These are phyloP conservation scores for Jimgerdemannia lactiflua DNA, from an alignment of 192 early-diverging fungal species.

Conservation along the genomic window DNA sequence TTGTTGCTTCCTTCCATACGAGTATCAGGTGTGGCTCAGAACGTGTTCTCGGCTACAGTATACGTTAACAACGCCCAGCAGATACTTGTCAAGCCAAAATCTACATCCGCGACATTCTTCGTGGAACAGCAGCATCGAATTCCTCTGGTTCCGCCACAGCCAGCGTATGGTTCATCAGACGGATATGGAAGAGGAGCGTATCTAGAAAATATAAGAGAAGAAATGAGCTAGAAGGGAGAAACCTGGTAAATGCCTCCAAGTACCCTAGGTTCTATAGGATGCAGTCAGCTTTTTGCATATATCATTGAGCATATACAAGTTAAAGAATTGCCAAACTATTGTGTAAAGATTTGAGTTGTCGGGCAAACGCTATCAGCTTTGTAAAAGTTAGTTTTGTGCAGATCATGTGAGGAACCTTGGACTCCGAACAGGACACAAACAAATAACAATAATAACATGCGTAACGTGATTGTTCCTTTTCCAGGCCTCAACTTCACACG, in stretches of 20 bases:
- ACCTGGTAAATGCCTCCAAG: too few species aligned
- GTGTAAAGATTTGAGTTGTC: too few species aligned
- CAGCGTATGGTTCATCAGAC: neutral
- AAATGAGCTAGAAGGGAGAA: neutral
- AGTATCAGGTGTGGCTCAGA: constrained; percentile 33
- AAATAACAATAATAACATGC: neutral
- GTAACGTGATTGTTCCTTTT: neutral
- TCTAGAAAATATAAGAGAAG: neutral
- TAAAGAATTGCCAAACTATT: too few species aligned
- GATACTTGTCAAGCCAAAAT: constrained; percentile 51
- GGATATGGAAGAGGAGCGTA: neutral
- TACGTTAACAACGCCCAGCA: constrained; percentile 59
- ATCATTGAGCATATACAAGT: neutral
- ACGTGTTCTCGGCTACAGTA: constrained; percentile 44
- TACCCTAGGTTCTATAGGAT: too few species aligned
- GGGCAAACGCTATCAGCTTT: too few species aligned
- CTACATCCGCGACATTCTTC: constrained; percentile 55
- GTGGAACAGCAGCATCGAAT: constrained; percentile 54
- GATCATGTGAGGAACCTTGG: too few species aligned
- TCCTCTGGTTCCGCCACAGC: constrained; percentile 13
- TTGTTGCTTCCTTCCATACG: constrained; percentile 48
- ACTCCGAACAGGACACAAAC: neutral
- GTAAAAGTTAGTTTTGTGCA: too few species aligned
- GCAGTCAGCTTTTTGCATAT: too few species aligned
- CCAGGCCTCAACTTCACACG: neutral